phyloP scores from a whole-genome alignment of 805 yeast species.

The Maudiozyma turicensis region DNA sequence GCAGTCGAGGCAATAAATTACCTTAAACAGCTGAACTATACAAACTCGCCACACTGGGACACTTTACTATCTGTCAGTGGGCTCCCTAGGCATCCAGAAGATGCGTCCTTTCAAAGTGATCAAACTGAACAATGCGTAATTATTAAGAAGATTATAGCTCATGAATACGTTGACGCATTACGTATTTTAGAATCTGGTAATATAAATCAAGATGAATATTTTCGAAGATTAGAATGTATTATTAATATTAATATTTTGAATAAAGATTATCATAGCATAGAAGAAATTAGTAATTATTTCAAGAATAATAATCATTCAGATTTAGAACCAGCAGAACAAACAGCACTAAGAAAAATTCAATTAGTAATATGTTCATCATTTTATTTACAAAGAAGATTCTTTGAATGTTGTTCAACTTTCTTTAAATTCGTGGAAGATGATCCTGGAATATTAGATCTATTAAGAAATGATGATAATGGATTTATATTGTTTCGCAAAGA shows the following conservation, averaged over 20 bases:
- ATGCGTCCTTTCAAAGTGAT: background rate
- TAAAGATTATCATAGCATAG: conserved; percentile 14
- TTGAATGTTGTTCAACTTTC: conserved; percentile 15
- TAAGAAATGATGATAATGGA: background rate
- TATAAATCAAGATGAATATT: conserved; percentile 4
- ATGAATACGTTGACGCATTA: conserved; percentile 19
- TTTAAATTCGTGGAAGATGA: conserved; percentile 13
- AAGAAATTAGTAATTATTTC: conserved; percentile 19
- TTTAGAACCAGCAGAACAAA: conserved; percentile 5
- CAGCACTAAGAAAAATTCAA: conserved; percentile 9
- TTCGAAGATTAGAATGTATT: conserved; percentile 12
- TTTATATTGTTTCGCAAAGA: conserved; percentile 7
- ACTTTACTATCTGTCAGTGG: conserved; percentile 5
- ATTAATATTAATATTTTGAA: conserved; percentile 12
- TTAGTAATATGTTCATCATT: conserved; percentile 11
- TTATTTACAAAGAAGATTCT: conserved; percentile 17
- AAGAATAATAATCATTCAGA: conserved; percentile 1
- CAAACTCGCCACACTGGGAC: conserved; percentile 12
- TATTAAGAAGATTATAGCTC: conserved; percentile 11
- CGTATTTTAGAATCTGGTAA: conserved; percentile 12
- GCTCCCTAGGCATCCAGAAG: background rate
- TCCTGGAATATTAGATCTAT: conserved; percentile 3
- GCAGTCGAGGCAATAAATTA: conserved; percentile 11
- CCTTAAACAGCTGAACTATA: conserved; percentile 6
- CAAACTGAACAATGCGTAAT: background rate